Base-by-base conservation (phyloP, 306 rosid genomes). In the Citrullus colocynthis region DNA sequence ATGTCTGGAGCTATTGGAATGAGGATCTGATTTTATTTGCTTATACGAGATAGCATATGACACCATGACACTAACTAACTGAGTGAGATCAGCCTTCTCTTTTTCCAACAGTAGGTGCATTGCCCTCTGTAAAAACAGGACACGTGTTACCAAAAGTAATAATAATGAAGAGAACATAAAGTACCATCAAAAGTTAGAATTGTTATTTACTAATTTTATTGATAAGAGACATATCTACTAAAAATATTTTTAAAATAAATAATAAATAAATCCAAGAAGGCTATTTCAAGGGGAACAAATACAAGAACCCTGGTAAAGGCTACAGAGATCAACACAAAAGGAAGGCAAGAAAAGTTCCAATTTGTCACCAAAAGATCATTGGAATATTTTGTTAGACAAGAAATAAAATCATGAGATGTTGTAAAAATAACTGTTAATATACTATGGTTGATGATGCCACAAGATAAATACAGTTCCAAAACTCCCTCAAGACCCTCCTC, bases 51-150 rank as follows among this genome's bases (percentile, higher is more conserved):
- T 78, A 62, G 90, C 80, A 59, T 90, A 92, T 34, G 95, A 90
- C 79, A 94, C 88, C 98, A 94, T 94, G 67, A 87, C 87, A 84
- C 89, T 79, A 81, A 94, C 90, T 82, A 94, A 80, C 76, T 90
- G 91, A 82, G 87, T 78, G 81, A 94, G 74, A 72, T 88, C 93
- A 83, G 76, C 84, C 86, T 92, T 94, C 88, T 94, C 97, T 64
- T 84, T 94, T 18, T 88, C 96, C 15, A 96, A 92, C 73, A 90
- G 83, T 57, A 88, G 82, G 77, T 90, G 97, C 54, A 82, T 75
- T n/a, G 97, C 89, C 61, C 88, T 94, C 98, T 94, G 81, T 61
- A 75, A 84, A 62, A 69, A 34, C 80, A 42, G 65, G 65, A 28
- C 73, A 80, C 59, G 45, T 45, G 58, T 79, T 74, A 49, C 86